These are phyloP conservation scores for Kodamaea nitidulidarum DNA, from an alignment of 805 yeast species.

Conservation along the genomic window DNA sequence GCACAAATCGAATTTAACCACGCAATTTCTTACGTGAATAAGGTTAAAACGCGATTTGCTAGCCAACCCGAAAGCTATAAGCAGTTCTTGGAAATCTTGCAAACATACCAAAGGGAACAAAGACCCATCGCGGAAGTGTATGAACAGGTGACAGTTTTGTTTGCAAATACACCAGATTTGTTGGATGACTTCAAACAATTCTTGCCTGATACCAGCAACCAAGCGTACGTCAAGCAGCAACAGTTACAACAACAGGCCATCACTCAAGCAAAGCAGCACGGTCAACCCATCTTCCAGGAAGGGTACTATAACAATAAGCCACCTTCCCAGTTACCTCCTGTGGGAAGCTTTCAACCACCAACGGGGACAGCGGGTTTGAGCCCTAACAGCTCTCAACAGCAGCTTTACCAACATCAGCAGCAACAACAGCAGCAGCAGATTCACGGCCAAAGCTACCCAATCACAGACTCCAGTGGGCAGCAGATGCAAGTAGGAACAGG, in stretches of 20 bases:
- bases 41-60: slow-evolving; percentile 89
- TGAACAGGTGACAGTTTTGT: slow-evolving; percentile 83
- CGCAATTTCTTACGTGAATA: slow-evolving; percentile 93
- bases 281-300: slow-evolving; percentile 8
- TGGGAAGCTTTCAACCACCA: slow-evolving; percentile 82
- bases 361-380: slow-evolving; percentile 26
- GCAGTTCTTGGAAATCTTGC: slow-evolving; percentile 88
- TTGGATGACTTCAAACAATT: slow-evolving; percentile 93
- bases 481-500: slow-evolving; percentile 3
- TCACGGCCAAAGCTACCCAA: not conserved
- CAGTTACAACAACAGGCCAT: slow-evolving; percentile 10
- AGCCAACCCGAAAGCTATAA: slow-evolving; percentile 95
- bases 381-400: slow-evolving; percentile 16
- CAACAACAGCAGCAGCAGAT: slow-evolving; percentile 17
- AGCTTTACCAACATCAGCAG: slow-evolving; percentile 22
- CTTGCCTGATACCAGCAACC: slow-evolving; percentile 74
- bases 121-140: slow-evolving; percentile 94
- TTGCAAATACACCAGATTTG: slow-evolving; percentile 90
- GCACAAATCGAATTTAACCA: slow-evolving; percentile 93
- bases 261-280: slow-evolving; percentile 14
- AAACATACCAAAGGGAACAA: slow-evolving; percentile 94
- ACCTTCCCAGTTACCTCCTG: slow-evolving; percentile 71
- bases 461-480: slow-evolving; percentile 1
- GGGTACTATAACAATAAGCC: slow-evolving; percentile 26
- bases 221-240: slow-evolving; percentile 25